phyloP scores from a whole-genome alignment of 148 eudicot species.

The Spergularia bocconei region DNA sequence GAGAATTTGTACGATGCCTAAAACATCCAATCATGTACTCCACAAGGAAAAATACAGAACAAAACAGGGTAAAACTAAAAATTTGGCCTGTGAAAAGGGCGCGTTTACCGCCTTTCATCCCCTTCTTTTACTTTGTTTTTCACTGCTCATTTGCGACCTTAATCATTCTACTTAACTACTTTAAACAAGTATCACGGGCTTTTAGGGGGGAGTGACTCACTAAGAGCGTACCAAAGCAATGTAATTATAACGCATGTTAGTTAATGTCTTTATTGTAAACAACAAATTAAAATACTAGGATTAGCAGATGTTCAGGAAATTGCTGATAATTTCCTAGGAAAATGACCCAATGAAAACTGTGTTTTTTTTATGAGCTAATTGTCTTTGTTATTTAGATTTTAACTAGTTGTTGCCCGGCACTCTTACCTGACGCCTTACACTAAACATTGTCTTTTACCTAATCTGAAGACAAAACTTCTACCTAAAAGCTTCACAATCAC shows the following conservation, averaged over 20 bases:
- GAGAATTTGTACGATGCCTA: not conserved
- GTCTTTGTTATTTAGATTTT: not conserved
- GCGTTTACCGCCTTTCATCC: not conserved
- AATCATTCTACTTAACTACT: constrained; percentile 29
- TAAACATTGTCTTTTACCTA: constrained; percentile 19
- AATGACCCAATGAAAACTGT: constrained; percentile 11
- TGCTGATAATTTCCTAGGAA: constrained; percentile 13
- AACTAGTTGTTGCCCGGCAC: not conserved
- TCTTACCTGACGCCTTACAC: constrained; percentile 1
- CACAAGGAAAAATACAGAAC: not conserved
- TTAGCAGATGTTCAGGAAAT: constrained; percentile 6
- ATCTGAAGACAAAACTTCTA: constrained; percentile 19
- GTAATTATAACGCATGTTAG: constrained; percentile 31
- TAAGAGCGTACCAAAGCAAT: constrained; percentile 16
- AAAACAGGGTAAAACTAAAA: not conserved
- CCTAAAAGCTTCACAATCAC: constrained; percentile 10
- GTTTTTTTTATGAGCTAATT: not conserved
- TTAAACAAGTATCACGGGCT: constrained; percentile 32
- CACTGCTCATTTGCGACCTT: constrained; percentile 17
- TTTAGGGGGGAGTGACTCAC: constrained; percentile 17
- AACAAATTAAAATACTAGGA: constrained; percentile 6
- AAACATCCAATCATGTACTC: not conserved
- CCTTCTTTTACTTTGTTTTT: not conserved
- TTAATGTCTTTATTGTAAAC: constrained; percentile 25
- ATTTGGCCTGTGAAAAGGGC: not conserved